phyloP scores from a whole-genome alignment of 371 early-diverging fungal genomes.

The Circinella umbellata region DNA sequence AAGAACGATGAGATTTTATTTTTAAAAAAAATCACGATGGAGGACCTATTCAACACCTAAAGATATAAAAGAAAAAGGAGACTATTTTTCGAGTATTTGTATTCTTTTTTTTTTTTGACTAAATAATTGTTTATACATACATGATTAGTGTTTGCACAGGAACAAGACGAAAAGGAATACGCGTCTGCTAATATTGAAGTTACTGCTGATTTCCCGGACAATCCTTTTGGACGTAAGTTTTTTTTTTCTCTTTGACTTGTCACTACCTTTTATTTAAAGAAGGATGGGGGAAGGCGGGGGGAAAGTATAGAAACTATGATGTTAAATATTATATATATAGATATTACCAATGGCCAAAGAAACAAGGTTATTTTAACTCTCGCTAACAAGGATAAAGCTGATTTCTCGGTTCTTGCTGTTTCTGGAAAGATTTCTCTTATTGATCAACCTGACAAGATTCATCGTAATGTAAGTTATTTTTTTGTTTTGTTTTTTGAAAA shows the following conservation, averaged over 20 bases:
- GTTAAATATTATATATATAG: constrained; percentile 43
- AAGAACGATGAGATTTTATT: no score
- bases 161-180: constrained; percentile 13
- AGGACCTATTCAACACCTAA: no score
- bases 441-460: constrained; percentile 37
- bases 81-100: no score
- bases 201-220: constrained; percentile 51
- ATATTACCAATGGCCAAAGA: constrained; percentile 53
- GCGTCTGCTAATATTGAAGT: constrained; percentile 38
- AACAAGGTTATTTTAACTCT: constrained; percentile 49
- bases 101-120: no score
- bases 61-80: no score
- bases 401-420: constrained; percentile 44
- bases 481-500: not conserved
- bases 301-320: constrained; percentile 15
- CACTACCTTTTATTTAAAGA: no score
- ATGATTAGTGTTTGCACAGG: constrained; percentile 35
- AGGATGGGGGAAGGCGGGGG: not conserved
- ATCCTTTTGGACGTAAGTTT: constrained; percentile 53
- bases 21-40: no score
- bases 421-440: constrained; percentile 40
- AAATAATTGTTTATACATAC: not conserved
- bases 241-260: not conserved
- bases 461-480: constrained; percentile 46
- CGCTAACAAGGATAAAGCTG: constrained; percentile 43